A percentile compares a stretch with the other conserved stretches of the same genome.
Conservation (phyloP, 805 yeast genomes). For the Candida maltosa region DNA sequence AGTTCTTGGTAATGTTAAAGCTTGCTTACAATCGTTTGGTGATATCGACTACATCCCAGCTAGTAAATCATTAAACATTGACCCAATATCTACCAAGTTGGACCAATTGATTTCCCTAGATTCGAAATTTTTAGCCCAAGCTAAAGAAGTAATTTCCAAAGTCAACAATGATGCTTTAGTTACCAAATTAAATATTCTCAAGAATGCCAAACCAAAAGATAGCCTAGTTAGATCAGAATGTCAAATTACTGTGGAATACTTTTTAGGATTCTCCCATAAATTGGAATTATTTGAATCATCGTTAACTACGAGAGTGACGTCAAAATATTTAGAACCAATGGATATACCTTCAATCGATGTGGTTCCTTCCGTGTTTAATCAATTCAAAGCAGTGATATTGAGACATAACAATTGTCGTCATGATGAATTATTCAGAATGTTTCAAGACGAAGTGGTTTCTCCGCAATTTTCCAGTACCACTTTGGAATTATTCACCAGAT, state of each 20-base stretch:
- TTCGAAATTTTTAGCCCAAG: constrained; percentile 1
- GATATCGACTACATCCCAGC: constrained; percentile 11
- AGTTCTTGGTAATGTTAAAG: constrained; percentile 9
- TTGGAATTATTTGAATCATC: background rate
- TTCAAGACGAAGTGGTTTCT: constrained; percentile 7
- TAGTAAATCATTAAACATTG: constrained; percentile 10
- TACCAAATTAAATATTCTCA: background rate
- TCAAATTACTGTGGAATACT: background rate
- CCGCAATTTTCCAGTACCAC: background rate
- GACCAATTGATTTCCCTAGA: constrained; percentile 11
- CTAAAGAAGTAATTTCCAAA: constrained; percentile 2
- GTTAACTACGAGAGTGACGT: too few relatives aligned
- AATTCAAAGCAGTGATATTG: constrained; percentile 1
- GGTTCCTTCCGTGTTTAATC: background rate
- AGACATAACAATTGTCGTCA: constrained; percentile 6
- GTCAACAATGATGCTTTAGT: background rate
- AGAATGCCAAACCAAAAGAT: too few relatives aligned
- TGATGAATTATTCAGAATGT: constrained; percentile 12
- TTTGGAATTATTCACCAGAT: constrained; percentile 9
- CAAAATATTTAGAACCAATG: background rate
- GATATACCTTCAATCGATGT: too few relatives aligned
- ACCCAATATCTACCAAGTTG: constrained; percentile 3
- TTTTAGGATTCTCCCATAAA: background rate
- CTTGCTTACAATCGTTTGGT: constrained; percentile 12
- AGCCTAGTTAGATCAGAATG: too few relatives aligned